Evolutionary conservation across 2,329 filamentous ascomycete genomes (phyloP), one percentile per base, ranked within the genome.

Genomic region (Calycina herbarum): DNA sequence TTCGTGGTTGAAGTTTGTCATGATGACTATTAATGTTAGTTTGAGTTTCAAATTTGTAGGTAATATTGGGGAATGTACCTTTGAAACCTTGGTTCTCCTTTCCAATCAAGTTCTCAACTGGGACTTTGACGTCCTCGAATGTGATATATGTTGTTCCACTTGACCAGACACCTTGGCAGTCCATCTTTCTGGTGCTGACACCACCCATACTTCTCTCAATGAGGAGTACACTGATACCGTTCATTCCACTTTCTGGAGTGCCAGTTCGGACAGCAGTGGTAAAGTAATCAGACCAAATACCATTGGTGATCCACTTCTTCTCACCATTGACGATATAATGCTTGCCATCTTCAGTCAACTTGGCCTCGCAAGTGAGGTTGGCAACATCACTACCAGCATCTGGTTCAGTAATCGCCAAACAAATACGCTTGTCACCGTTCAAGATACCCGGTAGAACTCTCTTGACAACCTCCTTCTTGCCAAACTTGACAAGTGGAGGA

Each of bases 231-330:
- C 89, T 92, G 68, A 99, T 85, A 67, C 95, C 95, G 76, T 94
- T 94, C 94, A 97, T 98, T 71, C 95, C 95, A 29, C 86, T 82
- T 40, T 88, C 90, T 48, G 72, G 71, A 2, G 70, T 69, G 91
- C 93, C 13, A 6, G 95, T 99, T 67, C 95, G 90, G 48, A 99
- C 95, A 31, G 94, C 95, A 15, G 92, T 96, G 64, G 95, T 98
- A 83, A 98, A 98, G 83, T 98, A 99, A 79, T 99, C 95, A 68
- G 85, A 87, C 93, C 93, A 97, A 75, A 97, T 87, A 75, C 95
- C 95, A 80, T 99, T 99, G 75, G 94, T 98, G 79, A 98, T 98
- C 94, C 95, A 98, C 82, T 99, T 99, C 90, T 99, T 98, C 87
- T 97, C 94, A 64, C 95, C 95, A 76, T 98, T 99, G 80, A 99